Evolutionary conservation across 2,329 filamentous ascomycete species (phyloP), one percentile per base, ranked within the genome.

Genomic region (Aspergillus flavus): DNA sequence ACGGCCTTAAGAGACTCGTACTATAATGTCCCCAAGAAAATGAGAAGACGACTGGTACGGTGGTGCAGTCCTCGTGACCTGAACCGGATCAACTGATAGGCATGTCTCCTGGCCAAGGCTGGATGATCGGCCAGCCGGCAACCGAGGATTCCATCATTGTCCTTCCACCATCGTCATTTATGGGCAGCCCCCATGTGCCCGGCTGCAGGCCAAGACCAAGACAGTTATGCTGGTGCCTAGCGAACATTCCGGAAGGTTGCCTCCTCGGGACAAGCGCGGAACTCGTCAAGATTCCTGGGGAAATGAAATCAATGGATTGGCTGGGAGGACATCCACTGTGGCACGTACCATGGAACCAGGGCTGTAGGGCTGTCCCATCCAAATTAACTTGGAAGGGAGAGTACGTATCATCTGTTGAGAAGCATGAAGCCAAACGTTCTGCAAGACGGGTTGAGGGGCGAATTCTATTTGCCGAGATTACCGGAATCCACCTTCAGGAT

Each of bases 191-290:
- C 28, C 28, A 30, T 26, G 14, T 32, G 23, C 55, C 43, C 57
- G 16, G 7, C 36, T 59, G 57, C 58, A 45, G 26, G 48, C 48
- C 46, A 54, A 53, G 41, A 21, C 34, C 39, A 6, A 30, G 41
- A 26, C 19, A 28, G 58, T 52, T 59, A 59, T 59, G 57, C 50
- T 63, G 61, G 61, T 63, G 61, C 61, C 61, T 63, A 60, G 61
- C 41, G 61, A 63, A 63, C 34, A 59, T 63, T 63, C 61, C 36
- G 34, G 61, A 63, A 63, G 7, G 9, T 52, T 63, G 52, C 61
- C 61, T 12, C 5, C 26, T 21, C 19, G 6, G 61, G 61, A 32
- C 57, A 56, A 62, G 56, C 56, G 61, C n/a, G 39, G 12, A 16
- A 43, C 46, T 48, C 30, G 26, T 58, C 30, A 43, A 39, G 23